Evolutionary conservation across 2,329 filamentous ascomycete genomes (phyloP), one percentile per base, ranked within the genome.

Genomic region (Epichloe coenophiala): DNA sequence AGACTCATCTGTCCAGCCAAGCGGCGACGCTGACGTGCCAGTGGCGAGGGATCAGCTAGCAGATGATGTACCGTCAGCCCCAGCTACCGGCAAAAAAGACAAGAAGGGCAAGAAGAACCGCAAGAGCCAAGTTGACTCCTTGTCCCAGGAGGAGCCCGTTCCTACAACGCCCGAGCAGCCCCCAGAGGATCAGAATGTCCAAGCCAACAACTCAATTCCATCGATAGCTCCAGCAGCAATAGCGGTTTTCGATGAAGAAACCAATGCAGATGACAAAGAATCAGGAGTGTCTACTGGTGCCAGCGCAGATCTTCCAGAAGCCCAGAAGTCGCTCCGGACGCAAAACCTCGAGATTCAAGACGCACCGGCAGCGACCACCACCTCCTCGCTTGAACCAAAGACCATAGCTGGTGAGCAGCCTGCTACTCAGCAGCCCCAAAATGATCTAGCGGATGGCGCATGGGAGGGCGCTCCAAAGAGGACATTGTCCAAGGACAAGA

Each of bases 401-500:
- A 35, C 31, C 17, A 4, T 23, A 13, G 19, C 15, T 38, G 44
- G 9, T 13, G 47, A 43, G 5, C 35, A 47, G 13, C 2, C 38
- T n/a, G 9, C 12, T 31, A 35, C 19, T 12, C 11, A 33, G 21
- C 17, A 46, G 13, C 11, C 5, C 6, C 27, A 47, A n/a, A 27
- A 13, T 42, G 23, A 36, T 8, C 12, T 33, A 36, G 38, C 47
- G 1, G 48, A 51, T 19, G 45, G 27, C 27, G 4, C 17, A 39
- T 33, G 17, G 38, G 45, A 51, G 31, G 23, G 33, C 37, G 21
- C 33, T 19, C 51, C 47, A 8, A 48, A 55, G 17, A 48, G 54
- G 23, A 60, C 59, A 45, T 19, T 53, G 27, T 61, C 58, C 0
- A 63, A 65, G 44, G 58, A 61, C n/a, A 66, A 61, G 47, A 63